Evolutionary conservation across 192 early-diverging fungal species (phyloP), one percentile per base, ranked within the genome.

Genomic region (Umbelopsis ramanniana): DNA sequence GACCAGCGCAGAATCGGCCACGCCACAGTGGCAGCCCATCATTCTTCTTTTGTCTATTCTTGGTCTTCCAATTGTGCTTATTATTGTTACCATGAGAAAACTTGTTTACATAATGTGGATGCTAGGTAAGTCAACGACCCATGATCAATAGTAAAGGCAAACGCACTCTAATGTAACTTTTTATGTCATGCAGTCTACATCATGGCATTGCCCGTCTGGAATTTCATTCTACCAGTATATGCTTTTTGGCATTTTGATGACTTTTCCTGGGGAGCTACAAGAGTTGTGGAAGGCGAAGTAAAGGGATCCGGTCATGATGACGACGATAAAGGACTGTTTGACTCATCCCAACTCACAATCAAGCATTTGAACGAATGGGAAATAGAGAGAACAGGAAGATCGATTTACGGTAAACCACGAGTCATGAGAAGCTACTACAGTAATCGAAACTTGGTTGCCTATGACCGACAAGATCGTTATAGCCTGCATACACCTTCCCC

Each of bases 231-330:
- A 26, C 97, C 97, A 7, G 48, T 91, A 0, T 98, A 98, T 73
- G 90, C 95, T 7, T 96, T 92, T 83, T 96, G 95, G 94, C 92
- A 96, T 79, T 96, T 96, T 83, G 93, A 95, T 76, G 95, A 96
- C 73, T 96, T 96, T 67, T 89, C 88, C 43, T 95, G 93, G 92
- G 93, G 92, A 19, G 87, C 89, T 33, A 94, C 92, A 17, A 88
- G 92, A 45, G 89, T 88, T 57, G 90, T 94, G 15, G 85, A 83
- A 40, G 91, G 91, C 60, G 90, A 91, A 71, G 85, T 81, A 71
- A 89, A 88, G 46, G 86, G 83, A 35, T 85, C 87, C 45, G 88
- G 85, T 72, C 94, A 97, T 67, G 88, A 90, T 33, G 81, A 84
- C 54, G 75, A 76, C 6, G 90, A 88, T 19, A 63, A 63, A 15